Base-by-base conservation (phyloP, 306 rosid species). In the Acacia confusa region DNA sequence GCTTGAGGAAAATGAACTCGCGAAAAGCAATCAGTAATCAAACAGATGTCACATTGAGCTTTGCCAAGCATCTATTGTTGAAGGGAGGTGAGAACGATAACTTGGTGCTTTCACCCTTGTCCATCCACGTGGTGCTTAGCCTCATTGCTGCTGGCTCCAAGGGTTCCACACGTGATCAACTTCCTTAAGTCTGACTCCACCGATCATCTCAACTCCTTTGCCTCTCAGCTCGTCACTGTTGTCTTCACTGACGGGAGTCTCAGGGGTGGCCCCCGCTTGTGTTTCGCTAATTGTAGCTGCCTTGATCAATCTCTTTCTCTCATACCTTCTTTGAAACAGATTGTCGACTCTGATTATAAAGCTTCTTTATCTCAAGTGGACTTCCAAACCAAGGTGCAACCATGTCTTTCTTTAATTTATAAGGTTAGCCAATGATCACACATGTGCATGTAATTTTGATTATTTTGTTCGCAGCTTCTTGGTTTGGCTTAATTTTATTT, bases 61-160 rank as follows among this genome's bases (percentile, higher is more conserved):
- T 95, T 19, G 78, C 97, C 2, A 91, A 88, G 84, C 85, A 57
- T 12, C 28, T 92, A 3, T 79, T 95, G 38, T 85, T 64, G 28
- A 63, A 78, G 76, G 80, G 86, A 36, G 90, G 73, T 75, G 48
- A 74, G 25, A 57, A 69, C 72, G 79, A 85, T 10, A 95, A 95
- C 88, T 38, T 87, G 0, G 97, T 95, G 2, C 81, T 88, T 77
- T 95, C 99, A 55, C 99, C 99, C 8, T 70, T 89, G 38, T 95
- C 97, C 34, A 44, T 95, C 67, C 92, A 95, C 53, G 88, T 86
- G 10, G 88, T 87, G 43, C 86, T 94, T 0, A 91, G 98, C 89
- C 74, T 88, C 34, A 75, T 92, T 61, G 93, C 95, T 0, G 86
- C 95, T 15, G 97, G 92, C 3, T 91, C 95, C 5, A 85, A 84